Conservation (phyloP, 768 basidiomycete genomes). For the Tulasnella calospora region DNA sequence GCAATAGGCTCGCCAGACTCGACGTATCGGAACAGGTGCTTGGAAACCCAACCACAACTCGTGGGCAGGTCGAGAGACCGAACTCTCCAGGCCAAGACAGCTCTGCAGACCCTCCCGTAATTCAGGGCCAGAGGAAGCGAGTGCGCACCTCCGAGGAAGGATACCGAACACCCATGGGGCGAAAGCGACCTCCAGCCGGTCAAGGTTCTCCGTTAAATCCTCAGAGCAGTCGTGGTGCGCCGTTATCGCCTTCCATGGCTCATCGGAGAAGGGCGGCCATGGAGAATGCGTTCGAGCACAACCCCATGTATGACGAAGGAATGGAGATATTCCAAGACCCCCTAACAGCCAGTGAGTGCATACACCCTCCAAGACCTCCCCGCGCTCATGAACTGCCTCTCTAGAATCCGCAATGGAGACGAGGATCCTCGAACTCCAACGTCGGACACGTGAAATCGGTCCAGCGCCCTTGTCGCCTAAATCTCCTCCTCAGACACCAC, state of each 20-base stretch:
- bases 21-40: neutral
- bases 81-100: neutral
- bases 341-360: slow-evolving; percentile 1
- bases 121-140: neutral
- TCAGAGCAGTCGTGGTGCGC: slow-evolving; percentile 7
- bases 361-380: neutral
- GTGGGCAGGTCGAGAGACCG: neutral
- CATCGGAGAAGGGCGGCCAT: slow-evolving; percentile 7
- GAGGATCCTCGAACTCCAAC: slow-evolving; percentile 12
- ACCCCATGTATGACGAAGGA: slow-evolving; percentile 11
- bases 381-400: neutral
- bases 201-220: slow-evolving; percentile 21
- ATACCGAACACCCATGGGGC: neutral
- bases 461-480: slow-evolving; percentile 20
- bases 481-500: slow-evolving; percentile 7
- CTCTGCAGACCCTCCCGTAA: neutral
- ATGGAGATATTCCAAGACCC: slow-evolving; percentile 24
- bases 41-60: neutral
- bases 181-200: neutral
- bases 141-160: slow-evolving; percentile 4
- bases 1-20: neutral
- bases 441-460: slow-evolving; percentile 22
- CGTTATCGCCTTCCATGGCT: neutral
- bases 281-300: slow-evolving; percentile 10
- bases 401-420: slow-evolving; percentile 8